Evolutionary conservation across 2,329 filamentous ascomycete species (phyloP), one percentile per base, ranked within the genome.

Genomic region (Celoporthe dispersa): DNA sequence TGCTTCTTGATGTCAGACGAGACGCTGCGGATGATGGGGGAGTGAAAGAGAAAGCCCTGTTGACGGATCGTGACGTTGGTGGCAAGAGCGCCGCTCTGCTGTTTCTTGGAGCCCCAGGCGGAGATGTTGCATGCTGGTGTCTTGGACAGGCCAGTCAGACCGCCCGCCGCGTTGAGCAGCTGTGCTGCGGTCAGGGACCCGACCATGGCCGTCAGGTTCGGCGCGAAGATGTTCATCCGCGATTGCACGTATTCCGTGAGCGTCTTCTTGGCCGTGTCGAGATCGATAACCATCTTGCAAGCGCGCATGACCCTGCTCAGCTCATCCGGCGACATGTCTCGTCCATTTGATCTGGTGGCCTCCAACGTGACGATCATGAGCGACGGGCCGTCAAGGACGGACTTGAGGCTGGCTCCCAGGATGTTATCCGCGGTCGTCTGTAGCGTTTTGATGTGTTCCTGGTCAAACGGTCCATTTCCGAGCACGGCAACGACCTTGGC

Each of bases 331-430:
- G 87, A 88, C 81, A 99, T 89, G 64, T 93, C 88, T 41, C 89
- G 89, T 5, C 95, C 95, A 75, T 93, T 91, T 16, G 94, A 96
- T 2, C 92, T 96, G 6, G 94, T 97, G 39, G 94, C 95, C 82
- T 98, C 96, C 14, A 98, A 92, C 0, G 94, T 95, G 66, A 99
- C 94, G 72, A 97, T 93, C 94, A 99, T 98, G 76, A 98, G 84
- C 0, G 93, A 93, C 1, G 96, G 94, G 0, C 94, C 93, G 78
- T 97, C 94, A 19, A 99, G 84, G 0, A 98, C 91, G 1, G 90
- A 89, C 77, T 91, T 92, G 53, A 99, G 86, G 0, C 93, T 89
- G 68, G 88, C 86, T 22, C 91, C 90, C 7, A 97, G 85, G 12
- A 92, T 85, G 77, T 98, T 98, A 71, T 97, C 88, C 9, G 90